These are phyloP conservation scores for Elaphomyces granulatus DNA, from an alignment of 495 filamentous ascomycete species.

Conservation along the genomic window DNA sequence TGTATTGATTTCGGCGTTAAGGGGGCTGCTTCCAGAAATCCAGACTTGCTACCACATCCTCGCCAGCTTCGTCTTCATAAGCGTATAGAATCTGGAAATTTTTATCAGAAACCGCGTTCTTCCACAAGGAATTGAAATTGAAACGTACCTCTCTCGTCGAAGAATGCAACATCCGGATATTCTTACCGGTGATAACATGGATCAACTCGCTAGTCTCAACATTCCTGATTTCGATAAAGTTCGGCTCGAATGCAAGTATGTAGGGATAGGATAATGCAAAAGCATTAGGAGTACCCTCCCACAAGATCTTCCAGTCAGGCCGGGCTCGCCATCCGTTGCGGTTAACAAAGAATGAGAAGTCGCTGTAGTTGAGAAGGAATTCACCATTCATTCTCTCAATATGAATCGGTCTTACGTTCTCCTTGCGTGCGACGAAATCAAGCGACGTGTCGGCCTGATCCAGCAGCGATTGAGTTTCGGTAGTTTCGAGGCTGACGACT, in stretches of 20 bases:
- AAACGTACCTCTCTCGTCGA: constrained; percentile 80
- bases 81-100: constrained; percentile 69
- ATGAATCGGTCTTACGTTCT: constrained; percentile 90
- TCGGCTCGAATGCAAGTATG: constrained; percentile 96
- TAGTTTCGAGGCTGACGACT: constrained; percentile 89
- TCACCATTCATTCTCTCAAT: constrained; percentile 94
- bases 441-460: constrained; percentile 97
- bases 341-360: constrained; percentile 98
- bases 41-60: constrained; percentile 86
- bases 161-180: constrained; percentile 93
- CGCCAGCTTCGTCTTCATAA: constrained; percentile 86
- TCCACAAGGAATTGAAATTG: not conserved
- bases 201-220: constrained; percentile 83
- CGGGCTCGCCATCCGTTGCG: constrained; percentile 93
- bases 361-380: constrained; percentile 94
- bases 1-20: constrained; percentile 4
- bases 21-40: constrained; percentile 79
- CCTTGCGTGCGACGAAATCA: constrained; percentile 87
- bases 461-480: constrained; percentile 91
- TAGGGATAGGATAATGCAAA: constrained; percentile 93
- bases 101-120: too few relatives aligned
- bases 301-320: constrained; percentile 92
- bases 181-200: constrained; percentile 88
- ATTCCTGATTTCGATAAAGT: constrained; percentile 91
- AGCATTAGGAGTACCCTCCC: constrained; percentile 83